Conservation (phyloP, 1,284 basidiomycete species). For the Takashimella tepidaria region DNA sequence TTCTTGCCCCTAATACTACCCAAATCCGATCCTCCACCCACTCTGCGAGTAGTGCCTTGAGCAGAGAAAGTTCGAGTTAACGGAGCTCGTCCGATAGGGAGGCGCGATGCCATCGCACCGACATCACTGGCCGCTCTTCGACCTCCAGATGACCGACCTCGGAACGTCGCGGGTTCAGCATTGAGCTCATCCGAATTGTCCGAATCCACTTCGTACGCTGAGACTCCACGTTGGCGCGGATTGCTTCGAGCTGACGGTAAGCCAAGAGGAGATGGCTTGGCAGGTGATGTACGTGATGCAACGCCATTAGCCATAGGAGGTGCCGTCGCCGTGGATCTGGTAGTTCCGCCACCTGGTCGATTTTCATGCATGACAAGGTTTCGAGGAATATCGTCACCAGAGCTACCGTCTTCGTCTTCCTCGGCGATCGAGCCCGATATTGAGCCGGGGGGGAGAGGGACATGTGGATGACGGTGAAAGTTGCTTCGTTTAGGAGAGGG, state of each 20-base stretch:
- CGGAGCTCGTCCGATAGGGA: slow-evolving; percentile 22
- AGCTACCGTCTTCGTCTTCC: slow-evolving; percentile 43
- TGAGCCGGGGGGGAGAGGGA: slow-evolving; percentile 23
- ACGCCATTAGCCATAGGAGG: slow-evolving; percentile 1
- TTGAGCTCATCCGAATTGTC: neutral
- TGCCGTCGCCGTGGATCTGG: slow-evolving; percentile 2
- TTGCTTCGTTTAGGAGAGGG: slow-evolving; percentile 13
- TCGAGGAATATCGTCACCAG: slow-evolving; percentile 32
- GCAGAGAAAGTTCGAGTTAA: slow-evolving; percentile 41
- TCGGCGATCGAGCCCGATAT: slow-evolving; percentile 45
- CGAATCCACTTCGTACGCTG: neutral
- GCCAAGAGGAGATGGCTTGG: slow-evolving; percentile 26
- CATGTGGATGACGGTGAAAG: slow-evolving; percentile 7
- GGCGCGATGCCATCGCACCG: slow-evolving; percentile 30
- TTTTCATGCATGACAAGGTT: slow-evolving; percentile 46
- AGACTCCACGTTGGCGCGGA: neutral
- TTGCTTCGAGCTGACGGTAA: neutral
- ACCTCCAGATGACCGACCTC: slow-evolving; percentile 5
- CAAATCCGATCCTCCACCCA: slow-evolving; percentile 27
- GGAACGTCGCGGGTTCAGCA: neutral
- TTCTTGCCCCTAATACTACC: slow-evolving; percentile 30
- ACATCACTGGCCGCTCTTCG: slow-evolving; percentile 40
- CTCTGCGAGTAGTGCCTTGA: slow-evolving; percentile 2
- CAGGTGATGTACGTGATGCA: neutral
- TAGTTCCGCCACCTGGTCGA: slow-evolving; percentile 13